Evolutionary conservation across 2,329 filamentous ascomycete species (phyloP).

Genomic region (Paraphaeosphaeria sporulosa): DNA sequence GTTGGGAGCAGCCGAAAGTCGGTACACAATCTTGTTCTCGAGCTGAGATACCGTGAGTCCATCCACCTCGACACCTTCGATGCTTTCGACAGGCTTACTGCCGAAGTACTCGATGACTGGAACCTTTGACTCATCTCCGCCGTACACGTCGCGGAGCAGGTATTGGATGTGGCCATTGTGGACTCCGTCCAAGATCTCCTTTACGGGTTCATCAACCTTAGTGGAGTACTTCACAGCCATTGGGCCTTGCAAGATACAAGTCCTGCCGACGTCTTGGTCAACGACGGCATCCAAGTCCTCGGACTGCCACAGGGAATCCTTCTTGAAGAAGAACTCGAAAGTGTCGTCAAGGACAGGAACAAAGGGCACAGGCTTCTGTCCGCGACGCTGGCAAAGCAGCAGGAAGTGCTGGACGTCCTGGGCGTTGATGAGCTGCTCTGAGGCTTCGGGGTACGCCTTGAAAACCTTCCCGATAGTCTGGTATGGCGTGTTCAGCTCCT

Average conservation of each 20-base stretch:
- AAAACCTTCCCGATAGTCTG: constrained; percentile 80
- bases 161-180: constrained; percentile 86
- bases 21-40: constrained; percentile 80
- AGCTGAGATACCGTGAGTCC: constrained; percentile 86
- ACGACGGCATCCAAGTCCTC: constrained; percentile 97
- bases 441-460: constrained; percentile 82
- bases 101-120: constrained; percentile 95
- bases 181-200: constrained; percentile 91
- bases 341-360: constrained; percentile 95
- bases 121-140: constrained; percentile 74
- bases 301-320: constrained; percentile 98
- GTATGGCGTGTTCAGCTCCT: constrained; percentile 85
- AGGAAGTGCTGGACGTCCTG: constrained; percentile 98
- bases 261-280: constrained; percentile 92
- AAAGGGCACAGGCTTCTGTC: constrained; percentile 96
- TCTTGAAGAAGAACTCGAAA: constrained; percentile 99
- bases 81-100: constrained; percentile 77
- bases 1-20: constrained; percentile 77
- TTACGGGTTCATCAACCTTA: constrained; percentile 88
- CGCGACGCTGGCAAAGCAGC: constrained; percentile 86
- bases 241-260: constrained; percentile 94
- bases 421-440: constrained; percentile 92
- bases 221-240: constrained; percentile 91
- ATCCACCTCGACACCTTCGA: constrained; percentile 75
- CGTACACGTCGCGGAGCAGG: constrained; percentile 82